phyloP scores from a whole-genome alignment of 345 rosid genomes.

The Geranium rotundifolium region DNA sequence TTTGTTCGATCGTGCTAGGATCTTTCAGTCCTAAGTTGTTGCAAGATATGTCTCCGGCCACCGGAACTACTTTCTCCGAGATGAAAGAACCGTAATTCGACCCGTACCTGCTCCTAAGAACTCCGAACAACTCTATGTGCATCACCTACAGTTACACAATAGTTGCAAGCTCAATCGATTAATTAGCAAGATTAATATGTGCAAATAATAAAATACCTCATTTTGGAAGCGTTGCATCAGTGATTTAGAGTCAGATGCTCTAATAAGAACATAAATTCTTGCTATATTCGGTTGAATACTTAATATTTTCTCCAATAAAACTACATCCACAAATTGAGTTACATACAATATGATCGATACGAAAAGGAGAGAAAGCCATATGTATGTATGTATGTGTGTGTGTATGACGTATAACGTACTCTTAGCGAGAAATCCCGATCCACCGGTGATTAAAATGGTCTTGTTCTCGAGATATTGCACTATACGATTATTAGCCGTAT shows the following conservation, averaged over 20 bases:
- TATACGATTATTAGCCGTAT: not conserved
- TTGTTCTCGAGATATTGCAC: conserved; percentile 24
- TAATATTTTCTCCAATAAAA: conserved; percentile 23
- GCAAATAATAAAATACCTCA: conserved; percentile 15
- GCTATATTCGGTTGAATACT: conserved; percentile 27
- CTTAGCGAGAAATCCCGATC: conserved; percentile 35
- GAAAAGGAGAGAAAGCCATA: not conserved
- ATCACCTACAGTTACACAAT: conserved; percentile 11
- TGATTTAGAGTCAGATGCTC: conserved; percentile 23
- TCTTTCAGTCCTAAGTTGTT: conserved; percentile 15
- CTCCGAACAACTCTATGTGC: conserved; percentile 20
- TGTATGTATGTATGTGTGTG: no score
- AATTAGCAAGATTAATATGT: not conserved
- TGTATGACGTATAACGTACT: no score
- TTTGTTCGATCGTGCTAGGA: conserved; percentile 9
- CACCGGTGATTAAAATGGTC: conserved; percentile 33
- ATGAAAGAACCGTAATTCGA: conserved; percentile 9
- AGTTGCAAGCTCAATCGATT: no score
- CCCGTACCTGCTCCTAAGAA: conserved; percentile 18
- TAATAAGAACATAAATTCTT: conserved; percentile 24
- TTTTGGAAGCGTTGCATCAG: conserved; percentile 17
- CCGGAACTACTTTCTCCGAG: conserved; percentile 11
- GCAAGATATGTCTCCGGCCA: conserved; percentile 20
- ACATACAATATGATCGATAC: not conserved
- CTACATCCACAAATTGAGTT: conserved; percentile 6